Base-by-base conservation (phyloP, 2,329 filamentous ascomycete genomes). In the Alternaria conjuncta region DNA sequence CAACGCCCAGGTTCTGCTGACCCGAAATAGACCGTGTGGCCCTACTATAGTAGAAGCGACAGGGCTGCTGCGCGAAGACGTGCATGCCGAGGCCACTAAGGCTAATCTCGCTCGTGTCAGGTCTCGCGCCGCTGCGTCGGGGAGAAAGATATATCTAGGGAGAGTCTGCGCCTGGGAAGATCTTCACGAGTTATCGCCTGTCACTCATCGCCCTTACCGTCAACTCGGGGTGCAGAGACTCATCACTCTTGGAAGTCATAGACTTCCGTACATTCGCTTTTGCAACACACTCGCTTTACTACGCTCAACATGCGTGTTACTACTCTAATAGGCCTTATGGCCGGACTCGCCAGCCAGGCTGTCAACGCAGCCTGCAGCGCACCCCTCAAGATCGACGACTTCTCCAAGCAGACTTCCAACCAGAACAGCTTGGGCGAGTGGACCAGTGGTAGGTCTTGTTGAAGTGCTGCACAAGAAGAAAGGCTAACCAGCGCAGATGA, bases 401-500 rank as follows among this genome's bases (percentile, higher is more conserved):
- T 81, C 66, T 80, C 78, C 57, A 77, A 75, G 54, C 78, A 69
- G 64, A 74, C 75, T 8, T 74, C 67, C 64, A 80, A 80, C 61
- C 72, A 67, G 59, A 81, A 81, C 70, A 78, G 67, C 68, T 62
- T 81, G 63, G 66, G 67, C 58, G 62, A 65, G 30, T 81, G 77
- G 75, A 78, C 76, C 36, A 80, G 78, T 65, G 78, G 78, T 80
- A 69, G 12, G 53, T 60, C 1, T 13, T 18, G 25, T 13, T 25
- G 11, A 4, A 4, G 8, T 4, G n/a, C 20, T n/a, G 4, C 5
- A 13, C 28, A 4, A 28, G 13, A 6, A 10, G 3, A 7, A 28
- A n/a, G 20, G 11, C 71, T 74, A 51, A 75, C 55, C 20, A 13
- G 6, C 32, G 1, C 64, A 86, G 85, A 87, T 66, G 86, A 87